Evolutionary conservation across 2,329 filamentous ascomycete genomes (phyloP).

Genomic region (Coniochaeta prunicola): DNA sequence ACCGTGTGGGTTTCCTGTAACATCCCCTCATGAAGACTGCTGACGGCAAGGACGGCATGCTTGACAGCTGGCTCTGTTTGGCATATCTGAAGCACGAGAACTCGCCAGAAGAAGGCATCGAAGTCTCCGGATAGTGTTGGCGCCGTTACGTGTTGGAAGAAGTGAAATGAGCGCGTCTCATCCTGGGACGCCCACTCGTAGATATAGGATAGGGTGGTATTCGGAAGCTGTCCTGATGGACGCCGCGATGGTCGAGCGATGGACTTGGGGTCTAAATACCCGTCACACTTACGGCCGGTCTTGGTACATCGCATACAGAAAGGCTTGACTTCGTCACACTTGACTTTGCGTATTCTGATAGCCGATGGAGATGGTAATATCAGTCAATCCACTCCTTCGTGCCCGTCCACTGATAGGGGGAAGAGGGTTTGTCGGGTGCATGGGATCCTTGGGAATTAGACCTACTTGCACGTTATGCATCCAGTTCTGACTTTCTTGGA

Average conservation of each 20-base stretch:
- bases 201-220: slow-evolving; percentile 13
- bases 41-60: slow-evolving; percentile 42
- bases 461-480: slow-evolving; percentile 49
- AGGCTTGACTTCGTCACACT: slow-evolving; percentile 49
- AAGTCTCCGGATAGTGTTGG: slow-evolving; percentile 34
- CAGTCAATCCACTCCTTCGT: not conserved
- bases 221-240: slow-evolving; percentile 6
- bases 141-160: slow-evolving; percentile 31
- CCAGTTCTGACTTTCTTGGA: slow-evolving; percentile 40
- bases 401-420: not conserved
- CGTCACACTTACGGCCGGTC: slow-evolving; percentile 50
- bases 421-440: not conserved
- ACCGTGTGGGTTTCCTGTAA: slow-evolving; percentile 10
- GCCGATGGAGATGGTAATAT: not conserved
- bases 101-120: slow-evolving; percentile 34
- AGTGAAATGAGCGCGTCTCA: slow-evolving; percentile 28
- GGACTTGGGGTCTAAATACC: slow-evolving; percentile 30
- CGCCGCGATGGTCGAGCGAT: slow-evolving; percentile 3
- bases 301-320: slow-evolving; percentile 44
- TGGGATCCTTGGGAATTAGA: slow-evolving; percentile 9
- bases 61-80: slow-evolving; percentile 36
- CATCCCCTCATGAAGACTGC: slow-evolving; percentile 34
- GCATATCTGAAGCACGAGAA: slow-evolving; percentile 36
- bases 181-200: slow-evolving; percentile 20
- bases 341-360: slow-evolving; percentile 44